Conservation (phyloP, 129 eudicot species). For the Apium graveolens region DNA sequence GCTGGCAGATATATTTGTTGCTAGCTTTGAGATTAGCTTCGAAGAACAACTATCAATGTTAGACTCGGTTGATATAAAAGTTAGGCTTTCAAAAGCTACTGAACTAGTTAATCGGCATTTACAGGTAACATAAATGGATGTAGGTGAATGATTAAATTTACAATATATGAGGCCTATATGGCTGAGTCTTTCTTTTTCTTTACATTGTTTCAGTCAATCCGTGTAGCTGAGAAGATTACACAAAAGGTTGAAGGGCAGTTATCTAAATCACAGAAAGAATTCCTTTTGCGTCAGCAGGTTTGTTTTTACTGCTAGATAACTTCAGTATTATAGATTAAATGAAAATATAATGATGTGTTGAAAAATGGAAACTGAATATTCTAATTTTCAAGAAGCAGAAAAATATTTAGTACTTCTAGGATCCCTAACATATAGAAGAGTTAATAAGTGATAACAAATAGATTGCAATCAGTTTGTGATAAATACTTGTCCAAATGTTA, state of each 20-base stretch:
- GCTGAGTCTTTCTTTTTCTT: constrained; percentile 15
- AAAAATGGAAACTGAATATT: background rate
- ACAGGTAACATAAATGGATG: constrained; percentile 54
- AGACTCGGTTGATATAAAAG: constrained; percentile 90
- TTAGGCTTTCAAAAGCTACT: constrained; percentile 88
- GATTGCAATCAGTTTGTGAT: background rate
- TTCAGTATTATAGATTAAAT: background rate
- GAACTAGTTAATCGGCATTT: constrained; percentile 92
- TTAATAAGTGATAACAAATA: background rate
- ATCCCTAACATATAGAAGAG: background rate
- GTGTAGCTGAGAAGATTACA: constrained; percentile 99
- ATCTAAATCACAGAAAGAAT: constrained; percentile 96
- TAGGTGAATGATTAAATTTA: background rate
- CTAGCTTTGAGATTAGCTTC: constrained; percentile 97
- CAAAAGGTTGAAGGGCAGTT: constrained; percentile 98
- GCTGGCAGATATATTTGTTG: constrained; percentile 94
- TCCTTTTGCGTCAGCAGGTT: constrained; percentile 97
- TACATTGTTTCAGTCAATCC: constrained; percentile 65
- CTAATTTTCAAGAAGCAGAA: background rate
- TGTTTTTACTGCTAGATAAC: constrained; percentile 12
- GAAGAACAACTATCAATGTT: constrained; percentile 95
- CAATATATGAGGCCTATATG: constrained; percentile 2
- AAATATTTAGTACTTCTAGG: background rate
- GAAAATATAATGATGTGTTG: background rate
- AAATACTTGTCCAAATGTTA: background rate